These are phyloP conservation scores for Vachellia collinsii DNA, from an alignment of 306 rosid genomes.

Conservation along the genomic window DNA sequence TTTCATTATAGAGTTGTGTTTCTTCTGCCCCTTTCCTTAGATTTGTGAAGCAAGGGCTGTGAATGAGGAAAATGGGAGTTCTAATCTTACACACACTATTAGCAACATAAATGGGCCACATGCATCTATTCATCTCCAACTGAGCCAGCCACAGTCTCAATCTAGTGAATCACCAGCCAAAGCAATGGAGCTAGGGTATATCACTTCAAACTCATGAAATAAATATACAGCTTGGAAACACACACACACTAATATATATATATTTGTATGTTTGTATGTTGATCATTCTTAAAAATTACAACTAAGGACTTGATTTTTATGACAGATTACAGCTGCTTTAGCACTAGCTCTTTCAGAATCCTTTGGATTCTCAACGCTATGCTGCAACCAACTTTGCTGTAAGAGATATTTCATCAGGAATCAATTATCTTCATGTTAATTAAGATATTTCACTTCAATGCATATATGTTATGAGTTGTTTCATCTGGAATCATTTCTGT, in stretches of 20 bases:
- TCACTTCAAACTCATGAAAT: conserved; percentile 34
- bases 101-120: conserved; percentile 49
- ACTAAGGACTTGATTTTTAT: conserved; percentile 32
- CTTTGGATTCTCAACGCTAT: conserved; percentile 20
- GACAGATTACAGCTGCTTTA: conserved; percentile 77
- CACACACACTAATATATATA: too few relatives aligned
- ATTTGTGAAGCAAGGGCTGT: conserved; percentile 50
- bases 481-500: too few relatives aligned
- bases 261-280: neutral
- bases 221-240: too few relatives aligned
- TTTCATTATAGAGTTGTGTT: neutral
- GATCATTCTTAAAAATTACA: neutral
- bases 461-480: too few relatives aligned
- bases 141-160: conserved; percentile 73
- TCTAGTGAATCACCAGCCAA: conserved; percentile 49
- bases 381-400: conserved; percentile 35
- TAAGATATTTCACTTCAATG: too few relatives aligned
- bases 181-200: conserved; percentile 69
- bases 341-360: conserved; percentile 34
- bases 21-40: conserved; percentile 36
- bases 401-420: conserved; percentile 27
- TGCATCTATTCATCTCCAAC: conserved; percentile 63
- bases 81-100: conserved; percentile 41
- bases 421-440: too few relatives aligned
- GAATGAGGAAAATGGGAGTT: conserved; percentile 42